Conservation (phyloP, 805 yeast genomes). For the Saturnispora serradocipensis region DNA sequence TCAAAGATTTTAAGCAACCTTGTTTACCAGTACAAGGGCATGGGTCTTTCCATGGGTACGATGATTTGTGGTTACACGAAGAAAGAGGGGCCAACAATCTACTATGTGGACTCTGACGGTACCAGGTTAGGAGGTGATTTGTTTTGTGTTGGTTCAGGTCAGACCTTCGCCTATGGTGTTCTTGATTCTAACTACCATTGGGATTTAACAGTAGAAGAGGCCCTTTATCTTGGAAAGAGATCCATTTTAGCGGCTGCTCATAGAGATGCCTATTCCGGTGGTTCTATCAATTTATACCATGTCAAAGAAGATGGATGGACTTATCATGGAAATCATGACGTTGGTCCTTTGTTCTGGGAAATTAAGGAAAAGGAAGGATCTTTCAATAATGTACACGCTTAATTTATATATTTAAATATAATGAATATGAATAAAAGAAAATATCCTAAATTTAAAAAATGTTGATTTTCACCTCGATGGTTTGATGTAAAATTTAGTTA, state of each 20-base stretch:
- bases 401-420: neutral
- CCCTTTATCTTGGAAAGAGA: constrained; percentile 87
- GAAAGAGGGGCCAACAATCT: constrained; percentile 91
- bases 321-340: constrained; percentile 91
- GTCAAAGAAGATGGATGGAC: constrained; percentile 92
- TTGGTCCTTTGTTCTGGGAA: constrained; percentile 86
- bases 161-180: constrained; percentile 98
- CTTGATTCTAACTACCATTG: constrained; percentile 85
- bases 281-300: constrained; percentile 87
- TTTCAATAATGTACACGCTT: constrained; percentile 68
- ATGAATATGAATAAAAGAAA: neutral
- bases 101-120: constrained; percentile 95
- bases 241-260: constrained; percentile 96
- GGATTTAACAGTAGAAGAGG: constrained; percentile 91
- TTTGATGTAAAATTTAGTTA: neutral
- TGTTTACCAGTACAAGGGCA: constrained; percentile 90
- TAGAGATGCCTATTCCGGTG: constrained; percentile 98
- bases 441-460: neutral
- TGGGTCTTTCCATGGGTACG: constrained; percentile 99
- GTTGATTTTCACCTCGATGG: neutral
- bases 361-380: constrained; percentile 81
- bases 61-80: constrained; percentile 97
- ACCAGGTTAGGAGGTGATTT: constrained; percentile 89
- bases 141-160: constrained; percentile 98
- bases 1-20: constrained; percentile 85